A percentile compares a stretch with the other conserved stretches of the same genome.
phyloP scores from a whole-genome alignment of 768 basidiomycete genomes.

The Suillus subaureus region DNA sequence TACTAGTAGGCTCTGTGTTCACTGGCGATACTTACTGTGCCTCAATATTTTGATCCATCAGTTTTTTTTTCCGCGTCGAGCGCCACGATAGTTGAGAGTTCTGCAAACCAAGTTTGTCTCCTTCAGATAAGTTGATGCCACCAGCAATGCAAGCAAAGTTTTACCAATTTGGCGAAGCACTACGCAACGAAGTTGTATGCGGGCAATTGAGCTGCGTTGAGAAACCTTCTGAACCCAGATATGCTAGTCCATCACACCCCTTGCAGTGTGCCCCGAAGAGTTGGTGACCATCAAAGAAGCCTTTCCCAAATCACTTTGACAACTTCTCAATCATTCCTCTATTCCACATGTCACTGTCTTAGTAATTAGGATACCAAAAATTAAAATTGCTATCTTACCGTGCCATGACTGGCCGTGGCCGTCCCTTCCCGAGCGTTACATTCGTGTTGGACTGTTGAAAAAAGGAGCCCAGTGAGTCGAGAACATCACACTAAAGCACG shows the following conservation, averaged over 20 bases:
- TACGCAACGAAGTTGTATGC: conserved; percentile 70
- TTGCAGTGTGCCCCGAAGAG: conserved; percentile 74
- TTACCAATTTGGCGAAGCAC: conserved; percentile 72
- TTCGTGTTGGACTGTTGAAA: conserved; percentile 89
- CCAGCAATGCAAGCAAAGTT: conserved; percentile 81
- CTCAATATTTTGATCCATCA: neutral
- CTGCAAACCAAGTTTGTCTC: conserved; percentile 59
- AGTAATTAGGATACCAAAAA: neutral
- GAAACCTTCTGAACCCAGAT: neutral
- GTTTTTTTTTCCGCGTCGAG: neutral
- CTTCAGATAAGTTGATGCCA: conserved; percentile 86
- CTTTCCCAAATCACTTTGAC: conserved; percentile 49
- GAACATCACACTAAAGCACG: conserved; percentile 19
- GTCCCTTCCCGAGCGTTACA: conserved; percentile 99
- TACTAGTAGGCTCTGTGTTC: neutral
- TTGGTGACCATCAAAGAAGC: conserved; percentile 56
- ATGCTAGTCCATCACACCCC: conserved; percentile 63
- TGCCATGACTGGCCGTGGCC: conserved; percentile 98
- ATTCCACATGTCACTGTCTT: conserved; percentile 24
- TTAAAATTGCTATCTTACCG: conserved; percentile 89
- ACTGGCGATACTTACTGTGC: neutral
- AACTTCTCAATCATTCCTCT: conserved; percentile 19
- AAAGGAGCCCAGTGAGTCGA: conserved; percentile 9
- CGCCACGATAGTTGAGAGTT: neutral
- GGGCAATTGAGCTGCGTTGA: neutral